Conservation (phyloP, 441 rosid species). For the Omphalea diandra region DNA sequence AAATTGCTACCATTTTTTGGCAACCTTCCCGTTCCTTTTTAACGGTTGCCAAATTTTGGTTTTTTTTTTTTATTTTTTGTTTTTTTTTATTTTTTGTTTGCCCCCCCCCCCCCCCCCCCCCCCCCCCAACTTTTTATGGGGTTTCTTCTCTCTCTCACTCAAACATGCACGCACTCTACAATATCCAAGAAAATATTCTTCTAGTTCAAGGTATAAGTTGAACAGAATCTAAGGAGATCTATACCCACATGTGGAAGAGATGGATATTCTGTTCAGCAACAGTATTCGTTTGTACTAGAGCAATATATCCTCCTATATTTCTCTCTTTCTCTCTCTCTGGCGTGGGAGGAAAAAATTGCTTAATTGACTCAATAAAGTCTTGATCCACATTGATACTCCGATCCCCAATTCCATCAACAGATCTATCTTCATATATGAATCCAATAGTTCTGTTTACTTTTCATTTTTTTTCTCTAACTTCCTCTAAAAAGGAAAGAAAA, state of each 20-base stretch:
- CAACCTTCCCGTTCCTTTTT: too few species aligned
- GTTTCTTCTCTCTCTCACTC: neutral
- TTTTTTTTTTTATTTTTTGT: too few species aligned
- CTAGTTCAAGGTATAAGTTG: constrained; percentile 18
- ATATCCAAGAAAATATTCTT: constrained; percentile 18
- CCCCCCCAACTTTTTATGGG: neutral
- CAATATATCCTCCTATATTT: neutral
- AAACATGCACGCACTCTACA: constrained; percentile 17
- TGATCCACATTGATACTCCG: constrained; percentile 25
- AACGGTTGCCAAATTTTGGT: too few species aligned
- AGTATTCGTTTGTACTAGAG: too few species aligned
- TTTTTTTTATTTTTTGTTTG: constrained; percentile 39
- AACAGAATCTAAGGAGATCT: constrained; percentile 30
- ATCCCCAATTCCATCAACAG: constrained; percentile 27
- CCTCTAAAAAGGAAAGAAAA: too few species aligned
- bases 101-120: too few species aligned
- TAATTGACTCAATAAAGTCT: constrained; percentile 28
- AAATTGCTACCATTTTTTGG: too few species aligned
- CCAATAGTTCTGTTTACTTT: neutral
- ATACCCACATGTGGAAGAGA: constrained; percentile 21
- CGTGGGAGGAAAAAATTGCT: constrained; percentile 15
- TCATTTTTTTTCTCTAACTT: neutral
- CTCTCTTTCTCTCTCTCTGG: constrained; percentile 6
- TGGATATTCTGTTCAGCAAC: constrained; percentile 10
- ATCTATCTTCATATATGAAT: constrained; percentile 20